Conservation (phyloP, 2,329 filamentous ascomycete genomes). For the Stylonectria norvegica region DNA sequence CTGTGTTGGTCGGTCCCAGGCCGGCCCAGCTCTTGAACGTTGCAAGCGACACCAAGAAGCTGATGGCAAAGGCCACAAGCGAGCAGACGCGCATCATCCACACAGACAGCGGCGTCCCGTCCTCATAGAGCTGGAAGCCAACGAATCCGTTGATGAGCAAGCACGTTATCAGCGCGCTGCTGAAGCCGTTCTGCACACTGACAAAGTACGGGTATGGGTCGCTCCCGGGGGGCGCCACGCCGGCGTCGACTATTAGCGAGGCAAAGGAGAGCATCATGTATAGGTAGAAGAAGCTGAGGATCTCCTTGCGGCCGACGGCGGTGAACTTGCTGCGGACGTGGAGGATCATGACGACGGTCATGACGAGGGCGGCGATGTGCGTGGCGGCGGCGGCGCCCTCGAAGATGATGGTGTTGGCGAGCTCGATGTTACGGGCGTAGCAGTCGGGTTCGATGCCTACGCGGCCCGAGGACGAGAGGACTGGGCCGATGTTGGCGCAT, state of each 20-base stretch:
- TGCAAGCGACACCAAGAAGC: conserved; percentile 80
- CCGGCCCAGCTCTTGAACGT: conserved; percentile 94
- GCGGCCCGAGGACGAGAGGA: conserved; percentile 62
- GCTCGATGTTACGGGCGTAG: conserved; percentile 90
- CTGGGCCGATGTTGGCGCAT: conserved; percentile 78
- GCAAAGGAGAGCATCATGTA: conserved; percentile 88
- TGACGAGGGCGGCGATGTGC: conserved; percentile 84
- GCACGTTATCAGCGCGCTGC: conserved; percentile 82
- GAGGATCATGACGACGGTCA: conserved; percentile 97
- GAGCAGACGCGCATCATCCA: conserved; percentile 86
- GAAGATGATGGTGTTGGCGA: conserved; percentile 98
- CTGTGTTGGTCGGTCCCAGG: conserved; percentile 76
- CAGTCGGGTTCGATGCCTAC: conserved; percentile 84
- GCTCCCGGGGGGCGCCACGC: conserved; percentile 81
- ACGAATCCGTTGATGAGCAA: conserved; percentile 97
- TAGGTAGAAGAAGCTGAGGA: conserved; percentile 92
- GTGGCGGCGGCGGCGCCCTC: conserved; percentile 86
- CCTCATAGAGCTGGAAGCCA: conserved; percentile 96
- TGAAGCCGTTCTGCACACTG: conserved; percentile 78
- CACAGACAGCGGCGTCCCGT: conserved; percentile 87
- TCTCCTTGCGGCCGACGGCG: conserved; percentile 75
- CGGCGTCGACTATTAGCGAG: conserved; percentile 87
- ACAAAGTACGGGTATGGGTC: conserved; percentile 86
- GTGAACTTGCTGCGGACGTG: conserved; percentile 98
- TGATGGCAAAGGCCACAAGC: conserved; percentile 76